Base-by-base conservation (phyloP, 1,284 basidiomycete species). In the Ganoderma resinaceum region DNA sequence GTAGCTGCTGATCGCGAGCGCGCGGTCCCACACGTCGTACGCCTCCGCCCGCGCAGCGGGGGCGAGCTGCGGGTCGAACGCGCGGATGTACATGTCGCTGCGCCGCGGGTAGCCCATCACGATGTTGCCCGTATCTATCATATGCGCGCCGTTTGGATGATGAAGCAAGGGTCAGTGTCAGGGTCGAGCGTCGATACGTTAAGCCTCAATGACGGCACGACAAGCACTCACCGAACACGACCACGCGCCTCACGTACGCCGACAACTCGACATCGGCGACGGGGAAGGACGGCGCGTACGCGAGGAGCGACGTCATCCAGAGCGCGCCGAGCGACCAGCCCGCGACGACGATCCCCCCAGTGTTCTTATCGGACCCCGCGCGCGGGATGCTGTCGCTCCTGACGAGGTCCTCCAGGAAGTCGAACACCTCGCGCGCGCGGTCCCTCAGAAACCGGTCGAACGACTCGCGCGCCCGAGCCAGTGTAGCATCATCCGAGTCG, bases 391-490 rank as follows among this genome's bases (percentile, higher is more conserved):
- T 62, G 61, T 72, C 66, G 14, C 63, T 61, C 20, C 67, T 46
- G 52, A 78, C 70, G 40, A 76, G 57, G 67, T 72, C 74, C 26
- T 69, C 70, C 3, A 79, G 65, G 65, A 78, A 78, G 6, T 63
- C 70, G 18, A 70, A 49, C 29, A 62, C 29, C 33, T 62, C 61
- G n/a, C 43, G 37, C 3, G 70, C 75, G 31, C 72, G 69, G 7
- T 63, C 52, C 31, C 65, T 61, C 60, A 69, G 67, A 55, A 65
- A 65, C 12, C 63, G 60, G 18, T 68, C 68, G 29, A 76, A 58
- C 12, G 37, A n/a, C 33, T 65, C 61, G 55, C 23, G 4, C 64
- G 42, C 61, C 16, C 29, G 16, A 6, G 26, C 61, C 29, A 26
- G 75, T 20, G 66, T 35, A 1, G 42, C 14, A 9, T 55, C 18